Conservation (phyloP, 495 filamentous ascomycete genomes). For the Aspergillus homomorphus region DNA sequence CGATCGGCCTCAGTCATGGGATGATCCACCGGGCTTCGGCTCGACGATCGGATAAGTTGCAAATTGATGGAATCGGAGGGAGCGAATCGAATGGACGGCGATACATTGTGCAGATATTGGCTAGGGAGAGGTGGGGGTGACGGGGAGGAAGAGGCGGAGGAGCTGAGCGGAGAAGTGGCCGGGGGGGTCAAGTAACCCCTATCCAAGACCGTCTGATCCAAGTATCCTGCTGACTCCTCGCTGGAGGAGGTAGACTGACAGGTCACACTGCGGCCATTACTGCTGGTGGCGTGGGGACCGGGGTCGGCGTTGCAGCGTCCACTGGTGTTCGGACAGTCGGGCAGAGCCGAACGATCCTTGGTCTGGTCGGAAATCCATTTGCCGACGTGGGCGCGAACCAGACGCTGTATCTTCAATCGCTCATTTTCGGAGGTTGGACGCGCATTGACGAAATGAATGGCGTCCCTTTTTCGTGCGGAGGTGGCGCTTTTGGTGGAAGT, state of each 20-base stretch:
- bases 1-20: not conserved
- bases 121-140: not conserved
- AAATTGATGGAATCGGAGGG: not conserved
- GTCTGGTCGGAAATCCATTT: slow-evolving; percentile 44
- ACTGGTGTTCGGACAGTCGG: not conserved
- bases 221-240: not conserved
- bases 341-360: slow-evolving; percentile 26
- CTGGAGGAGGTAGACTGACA: not conserved
- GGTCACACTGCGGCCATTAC: not conserved
- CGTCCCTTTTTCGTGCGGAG: slow-evolving; percentile 23
- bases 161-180: not conserved
- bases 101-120: not conserved
- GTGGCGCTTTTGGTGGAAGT: slow-evolving; percentile 24
- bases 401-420: slow-evolving; percentile 27
- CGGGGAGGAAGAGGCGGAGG: not conserved
- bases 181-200: not conserved
- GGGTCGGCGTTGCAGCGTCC: slow-evolving; percentile 3
- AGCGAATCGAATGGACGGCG: slow-evolving; percentile 1
- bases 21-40: not conserved
- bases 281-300: not conserved
- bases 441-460: slow-evolving; percentile 42
- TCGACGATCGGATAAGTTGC: not conserved
- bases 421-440: slow-evolving; percentile 36
- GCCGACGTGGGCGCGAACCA: slow-evolving; percentile 42
- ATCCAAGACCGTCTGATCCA: not conserved